Evolutionary conservation across 257 asterid genomes (phyloP).

Genomic region (Solanum bukasovii): DNA sequence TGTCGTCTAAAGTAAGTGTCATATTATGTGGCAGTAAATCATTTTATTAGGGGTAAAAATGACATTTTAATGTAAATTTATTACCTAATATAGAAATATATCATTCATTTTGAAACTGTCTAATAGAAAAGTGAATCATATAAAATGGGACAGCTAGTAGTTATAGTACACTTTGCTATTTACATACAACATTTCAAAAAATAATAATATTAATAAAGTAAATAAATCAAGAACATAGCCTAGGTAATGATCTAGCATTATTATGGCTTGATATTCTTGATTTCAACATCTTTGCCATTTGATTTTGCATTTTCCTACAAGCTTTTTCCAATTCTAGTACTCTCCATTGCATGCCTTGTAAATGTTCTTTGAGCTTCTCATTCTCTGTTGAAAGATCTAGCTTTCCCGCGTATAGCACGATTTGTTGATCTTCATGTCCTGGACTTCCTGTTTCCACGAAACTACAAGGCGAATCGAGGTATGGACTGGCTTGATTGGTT

Average conservation of each 20-base stretch:
- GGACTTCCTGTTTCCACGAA: neutral
- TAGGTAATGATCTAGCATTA: conserved; percentile 56
- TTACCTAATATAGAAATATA: too few relatives aligned
- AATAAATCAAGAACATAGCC: conserved; percentile 47
- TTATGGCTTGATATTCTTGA: conserved; percentile 45
- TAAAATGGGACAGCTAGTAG: neutral
- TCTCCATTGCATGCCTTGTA: conserved; percentile 90
- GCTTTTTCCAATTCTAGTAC: conserved; percentile 66
- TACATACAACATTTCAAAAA: conserved; percentile 11
- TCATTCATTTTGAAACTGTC: too few relatives aligned
- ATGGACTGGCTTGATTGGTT: conserved; percentile 13
- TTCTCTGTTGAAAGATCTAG: conserved; percentile 49
- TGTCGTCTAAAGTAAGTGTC: too few relatives aligned
- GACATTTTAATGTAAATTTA: too few relatives aligned
- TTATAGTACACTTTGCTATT: conserved; percentile 7
- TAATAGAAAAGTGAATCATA: neutral
- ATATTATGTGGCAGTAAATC: neutral
- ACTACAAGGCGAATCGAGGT: conserved; percentile 6
- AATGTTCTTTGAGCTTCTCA: conserved; percentile 50
- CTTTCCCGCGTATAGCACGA: conserved; percentile 60
- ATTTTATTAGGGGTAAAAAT: too few relatives aligned
- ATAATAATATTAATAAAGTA: neutral
- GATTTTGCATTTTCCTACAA: conserved; percentile 66
- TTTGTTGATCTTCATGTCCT: conserved; percentile 31
- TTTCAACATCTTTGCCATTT: conserved; percentile 60